Evolutionary conservation across 225 moss, liverwort and hornwort species (phyloP).

Genomic region (Pleurozium schreberi): DNA sequence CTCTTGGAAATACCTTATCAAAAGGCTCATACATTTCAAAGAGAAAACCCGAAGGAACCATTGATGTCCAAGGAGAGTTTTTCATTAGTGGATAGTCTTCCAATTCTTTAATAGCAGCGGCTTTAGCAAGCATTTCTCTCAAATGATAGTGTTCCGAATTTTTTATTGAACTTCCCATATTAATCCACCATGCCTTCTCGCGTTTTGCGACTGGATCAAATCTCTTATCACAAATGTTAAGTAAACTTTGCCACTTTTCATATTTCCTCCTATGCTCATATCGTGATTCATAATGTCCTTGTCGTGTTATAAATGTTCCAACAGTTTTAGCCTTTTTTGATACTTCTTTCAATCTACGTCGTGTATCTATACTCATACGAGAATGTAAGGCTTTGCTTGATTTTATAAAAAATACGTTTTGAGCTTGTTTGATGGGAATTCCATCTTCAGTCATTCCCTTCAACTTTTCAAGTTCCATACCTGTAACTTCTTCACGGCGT

Average conservation of each 20-base stretch:
- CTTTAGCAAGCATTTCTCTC: slow-evolving; percentile 15
- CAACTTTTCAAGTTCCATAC: slow-evolving; percentile 50
- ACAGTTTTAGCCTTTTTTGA: not conserved
- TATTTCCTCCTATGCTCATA: slow-evolving; percentile 14
- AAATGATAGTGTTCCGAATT: slow-evolving; percentile 12
- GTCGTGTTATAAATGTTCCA: slow-evolving; percentile 30
- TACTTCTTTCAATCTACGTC: slow-evolving; percentile 32
- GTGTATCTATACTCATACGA: slow-evolving; percentile 53
- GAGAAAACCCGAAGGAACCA: slow-evolving; percentile 20
- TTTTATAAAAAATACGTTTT: slow-evolving; percentile 43
- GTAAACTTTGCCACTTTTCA: not conserved
- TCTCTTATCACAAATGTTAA: slow-evolving; percentile 17
- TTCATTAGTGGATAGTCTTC: slow-evolving; percentile 56
- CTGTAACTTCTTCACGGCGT: slow-evolving; percentile 13
- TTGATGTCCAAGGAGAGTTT: slow-evolving; percentile 24
- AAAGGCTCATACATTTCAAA: slow-evolving; percentile 43
- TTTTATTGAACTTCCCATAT: slow-evolving; percentile 8
- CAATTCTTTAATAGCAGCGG: not conserved
- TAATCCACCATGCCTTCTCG: slow-evolving; percentile 23
- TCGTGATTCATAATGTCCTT: slow-evolving; percentile 30
- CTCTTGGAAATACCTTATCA: slow-evolving; percentile 39
- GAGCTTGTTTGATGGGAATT: slow-evolving; percentile 45
- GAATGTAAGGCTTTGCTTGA: slow-evolving; percentile 47
- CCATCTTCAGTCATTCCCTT: slow-evolving; percentile 53
- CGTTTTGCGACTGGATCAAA: not conserved